Conservation (phyloP, 331 rosid genomes). For the Malus hybrid region DNA sequence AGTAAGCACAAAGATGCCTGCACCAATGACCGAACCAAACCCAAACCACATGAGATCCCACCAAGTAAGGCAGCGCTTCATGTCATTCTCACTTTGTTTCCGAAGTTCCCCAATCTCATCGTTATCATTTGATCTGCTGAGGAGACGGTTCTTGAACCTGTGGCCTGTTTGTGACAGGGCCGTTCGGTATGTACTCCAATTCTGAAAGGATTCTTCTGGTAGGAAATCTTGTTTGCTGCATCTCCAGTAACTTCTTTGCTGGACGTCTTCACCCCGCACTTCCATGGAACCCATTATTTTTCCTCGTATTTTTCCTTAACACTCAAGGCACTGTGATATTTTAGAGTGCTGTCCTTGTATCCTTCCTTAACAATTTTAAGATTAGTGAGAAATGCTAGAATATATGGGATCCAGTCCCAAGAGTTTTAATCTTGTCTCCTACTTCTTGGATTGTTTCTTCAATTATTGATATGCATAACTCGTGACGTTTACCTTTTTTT, state of each 20-base stretch:
- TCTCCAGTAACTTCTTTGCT: slow-evolving; percentile 61
- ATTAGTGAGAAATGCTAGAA: too few relatives aligned
- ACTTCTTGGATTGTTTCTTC: background rate
- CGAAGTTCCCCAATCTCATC: slow-evolving; percentile 41
- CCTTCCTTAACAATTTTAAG: slow-evolving; percentile 12
- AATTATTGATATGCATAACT: background rate
- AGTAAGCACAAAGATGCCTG: slow-evolving; percentile 71
- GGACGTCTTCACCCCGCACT: slow-evolving; percentile 5
- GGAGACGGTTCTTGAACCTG: slow-evolving; percentile 38
- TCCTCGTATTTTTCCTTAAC: background rate
- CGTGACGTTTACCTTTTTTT: background rate
- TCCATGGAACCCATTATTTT: background rate
- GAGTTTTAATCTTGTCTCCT: background rate
- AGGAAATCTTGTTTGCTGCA: slow-evolving; percentile 71
- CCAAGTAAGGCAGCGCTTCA: slow-evolving; percentile 66
- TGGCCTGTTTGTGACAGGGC: slow-evolving; percentile 39
- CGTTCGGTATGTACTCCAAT: slow-evolving; percentile 23
- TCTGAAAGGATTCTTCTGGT: slow-evolving; percentile 60
- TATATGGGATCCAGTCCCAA: background rate
- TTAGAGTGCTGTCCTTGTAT: too few relatives aligned
- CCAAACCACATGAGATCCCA: slow-evolving; percentile 90
- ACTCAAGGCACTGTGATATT: background rate
- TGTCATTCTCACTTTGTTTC: slow-evolving; percentile 46
- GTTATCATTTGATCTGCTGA: slow-evolving; percentile 40
- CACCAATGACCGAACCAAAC: slow-evolving; percentile 64